Evolutionary conservation across 2,329 filamentous ascomycete species (phyloP).

Genomic region (Hypoxylon sp.): DNA sequence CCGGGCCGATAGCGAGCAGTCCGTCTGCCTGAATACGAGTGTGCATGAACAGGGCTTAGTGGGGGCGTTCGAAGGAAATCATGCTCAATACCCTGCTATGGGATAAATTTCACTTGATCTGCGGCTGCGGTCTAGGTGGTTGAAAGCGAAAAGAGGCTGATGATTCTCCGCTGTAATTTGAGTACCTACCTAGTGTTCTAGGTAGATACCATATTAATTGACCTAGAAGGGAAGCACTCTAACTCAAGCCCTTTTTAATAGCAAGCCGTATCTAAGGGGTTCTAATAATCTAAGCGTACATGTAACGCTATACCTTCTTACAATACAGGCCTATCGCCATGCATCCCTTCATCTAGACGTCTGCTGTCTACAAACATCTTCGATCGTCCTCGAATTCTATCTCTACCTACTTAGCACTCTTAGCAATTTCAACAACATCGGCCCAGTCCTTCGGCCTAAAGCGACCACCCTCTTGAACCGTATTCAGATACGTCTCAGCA

Average conservation of each 20-base stretch:
- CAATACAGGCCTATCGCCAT: not conserved
- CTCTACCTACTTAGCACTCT: constrained; percentile 22
- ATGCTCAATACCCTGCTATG: not conserved
- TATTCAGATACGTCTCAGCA: constrained; percentile 69
- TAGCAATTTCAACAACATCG: constrained; percentile 66
- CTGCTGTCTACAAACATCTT: not conserved
- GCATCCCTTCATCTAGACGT: not conserved
- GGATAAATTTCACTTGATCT: too few relatives aligned
- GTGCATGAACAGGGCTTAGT: not conserved
- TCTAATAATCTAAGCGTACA: not conserved
- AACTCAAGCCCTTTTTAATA: not conserved
- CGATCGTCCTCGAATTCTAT: not conserved
- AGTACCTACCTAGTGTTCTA: not conserved
- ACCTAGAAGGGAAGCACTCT: not conserved
- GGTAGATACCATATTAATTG: not conserved
- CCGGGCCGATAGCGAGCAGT: constrained; percentile 13
- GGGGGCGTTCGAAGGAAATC: constrained; percentile 1
- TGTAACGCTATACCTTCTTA: constrained; percentile 1
- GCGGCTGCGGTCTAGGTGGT: not conserved
- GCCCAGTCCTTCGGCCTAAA: constrained; percentile 69
- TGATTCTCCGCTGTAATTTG: not conserved
- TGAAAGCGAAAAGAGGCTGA: not conserved
- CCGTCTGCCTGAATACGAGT: not conserved
- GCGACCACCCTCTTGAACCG: constrained; percentile 64
- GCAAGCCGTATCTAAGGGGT: not conserved